Evolutionary conservation across 306 rosid species (phyloP), one percentile per base, ranked within the genome.

Genomic region (Cucurbita argyrosperma): DNA sequence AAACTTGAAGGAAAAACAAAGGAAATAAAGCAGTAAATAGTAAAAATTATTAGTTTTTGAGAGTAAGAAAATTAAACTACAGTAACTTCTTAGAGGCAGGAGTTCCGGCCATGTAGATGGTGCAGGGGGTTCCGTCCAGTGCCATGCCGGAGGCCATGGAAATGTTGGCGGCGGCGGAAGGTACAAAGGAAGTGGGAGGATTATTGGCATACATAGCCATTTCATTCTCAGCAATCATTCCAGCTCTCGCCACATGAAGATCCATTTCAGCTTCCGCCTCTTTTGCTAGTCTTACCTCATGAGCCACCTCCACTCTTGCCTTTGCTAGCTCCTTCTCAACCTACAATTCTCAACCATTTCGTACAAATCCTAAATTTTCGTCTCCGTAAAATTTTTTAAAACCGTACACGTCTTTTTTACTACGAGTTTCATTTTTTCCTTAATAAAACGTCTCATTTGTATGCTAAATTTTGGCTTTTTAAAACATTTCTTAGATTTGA

Each of bases 241-340:
- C 85, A 30, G 97, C 94, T 76, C 75, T 89, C 23, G 82, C 77
- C 14, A 81, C 87, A 56, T 91, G 96, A 18, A 85, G 4, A 13
- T 77, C 84, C 96, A 84, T 88, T 37, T 59, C 72, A 35, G 92
- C 97, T 74, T 92, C 96, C 0, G 90, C 94, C 77, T 89, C 90
- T 80, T 81, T 89, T 43, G 96, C 97, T 82, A 88, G 23, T 63
- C 94, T 88, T 38, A 89, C 82, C 80, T 92, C 95, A 7, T 77
- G 90, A 51, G 97, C 97, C 61, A 88, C 76, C 0, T 84, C 89
- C 76, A 74, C 65, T 71, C 91, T 85, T 0, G 91, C 87, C 75
- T 86, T 84, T 0, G 96, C 92, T 12, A 87, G 35, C 3, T 87
- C 88, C 72, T 89, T 91, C 85, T 82, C 93, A 0, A 79, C 88